Evolutionary conservation across 2,329 filamentous ascomycete species (phyloP), one percentile per base, ranked within the genome.

Genomic region (Karstenula rhodostoma): DNA sequence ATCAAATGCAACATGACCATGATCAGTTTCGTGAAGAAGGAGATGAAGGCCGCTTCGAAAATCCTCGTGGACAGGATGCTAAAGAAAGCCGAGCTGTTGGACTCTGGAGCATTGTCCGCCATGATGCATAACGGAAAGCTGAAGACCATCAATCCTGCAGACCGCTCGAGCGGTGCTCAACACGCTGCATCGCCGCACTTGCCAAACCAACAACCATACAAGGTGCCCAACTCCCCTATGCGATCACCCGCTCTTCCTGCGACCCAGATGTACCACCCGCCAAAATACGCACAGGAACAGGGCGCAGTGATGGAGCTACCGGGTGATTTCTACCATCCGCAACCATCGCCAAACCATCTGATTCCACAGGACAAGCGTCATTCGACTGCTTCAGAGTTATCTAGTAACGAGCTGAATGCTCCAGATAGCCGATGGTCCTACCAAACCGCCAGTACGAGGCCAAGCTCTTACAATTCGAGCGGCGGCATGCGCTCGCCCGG

Each of bases 41-140:
- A 90, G 73, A 83, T 86, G 69, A 89, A 89, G 77, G 83, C 86
- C 9, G 87, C 89, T 8, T 88, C 87, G 67, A 88, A 87, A 64
- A 83, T 89, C 61, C 89, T 91, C 86, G 85, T 91, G 0, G 81
- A 85, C 56, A 84, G 89, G 51, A 85, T 92, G 72, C 87, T 90
- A 70, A 89, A 90, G 70, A 91, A 91, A 80, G 89, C 89, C 0
- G 88, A 90, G 74, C 79, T 91, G 23, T 80, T 91, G 42, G 89
- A 91, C 67, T 81, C 88, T 6, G 89, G 89, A 17, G 82, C 86
- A 19, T 79, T 91, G 51, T 85, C 86, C 44, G 89, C 86, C 57
- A 90, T 91, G 87, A 86, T 90, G 70, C 84, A 89, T 67, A 81
- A 89, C 62, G 88, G 88, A 49, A 85, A 80, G 68, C 80, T 90